These are phyloP conservation scores for Omphalea diandra DNA, from an alignment of 441 rosid species.

Conservation along the genomic window DNA sequence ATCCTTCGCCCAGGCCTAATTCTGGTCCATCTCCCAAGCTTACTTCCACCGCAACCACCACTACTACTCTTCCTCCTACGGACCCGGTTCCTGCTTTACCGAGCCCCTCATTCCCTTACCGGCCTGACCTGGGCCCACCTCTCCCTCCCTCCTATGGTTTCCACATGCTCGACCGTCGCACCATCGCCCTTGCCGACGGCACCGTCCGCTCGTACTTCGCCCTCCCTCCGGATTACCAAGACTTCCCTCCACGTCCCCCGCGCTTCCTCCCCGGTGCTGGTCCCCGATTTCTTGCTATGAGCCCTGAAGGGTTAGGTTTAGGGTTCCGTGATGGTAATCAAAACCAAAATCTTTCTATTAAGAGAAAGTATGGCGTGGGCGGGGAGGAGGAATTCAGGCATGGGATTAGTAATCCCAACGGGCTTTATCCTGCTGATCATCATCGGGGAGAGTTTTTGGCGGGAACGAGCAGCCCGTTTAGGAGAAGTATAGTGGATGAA, in stretches of 20 bases:
- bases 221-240: constrained; percentile 84
- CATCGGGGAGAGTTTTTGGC: constrained; percentile 25
- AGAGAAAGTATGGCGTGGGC: constrained; percentile 61
- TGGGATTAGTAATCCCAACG: constrained; percentile 36
- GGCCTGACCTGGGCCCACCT: constrained; percentile 62
- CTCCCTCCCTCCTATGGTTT: constrained; percentile 85
- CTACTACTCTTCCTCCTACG: constrained; percentile 2
- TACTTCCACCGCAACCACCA: not conserved
- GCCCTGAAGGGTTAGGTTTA: constrained; percentile 30
- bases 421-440: constrained; percentile 26
- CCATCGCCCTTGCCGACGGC: constrained; percentile 81
- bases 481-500: constrained; percentile 39
- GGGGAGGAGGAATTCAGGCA: constrained; percentile 39
- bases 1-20: constrained; percentile 31
- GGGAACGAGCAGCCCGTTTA: constrained; percentile 44
- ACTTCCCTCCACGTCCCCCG: constrained; percentile 46
- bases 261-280: constrained; percentile 27
- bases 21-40: constrained; percentile 32
- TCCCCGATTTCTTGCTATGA: constrained; percentile 28
- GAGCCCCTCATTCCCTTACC: constrained; percentile 39
- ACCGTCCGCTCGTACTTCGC: constrained; percentile 95
- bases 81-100: constrained; percentile 25
- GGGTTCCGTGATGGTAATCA: constrained; percentile 42
- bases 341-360: constrained; percentile 31
- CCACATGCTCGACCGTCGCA: constrained; percentile 94